phyloP scores from a whole-genome alignment of 805 yeast genomes.

The Sugiyamaella chiloensis region DNA sequence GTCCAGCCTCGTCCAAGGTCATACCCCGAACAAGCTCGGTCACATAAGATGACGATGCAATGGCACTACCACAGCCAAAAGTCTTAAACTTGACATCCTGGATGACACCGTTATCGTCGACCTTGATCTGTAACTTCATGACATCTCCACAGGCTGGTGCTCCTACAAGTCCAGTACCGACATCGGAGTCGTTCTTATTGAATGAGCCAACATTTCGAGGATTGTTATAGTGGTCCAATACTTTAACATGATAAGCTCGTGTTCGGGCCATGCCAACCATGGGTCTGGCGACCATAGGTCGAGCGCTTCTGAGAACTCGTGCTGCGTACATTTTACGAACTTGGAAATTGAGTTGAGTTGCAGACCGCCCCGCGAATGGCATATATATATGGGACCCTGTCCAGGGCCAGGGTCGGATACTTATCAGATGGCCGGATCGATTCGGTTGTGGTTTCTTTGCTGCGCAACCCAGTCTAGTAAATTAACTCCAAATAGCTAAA shows the following conservation, averaged over 20 bases:
- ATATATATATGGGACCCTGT: background rate
- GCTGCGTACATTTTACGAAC: conserved; percentile 3
- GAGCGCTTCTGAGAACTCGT: background rate
- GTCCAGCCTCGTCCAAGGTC: conserved; percentile 88
- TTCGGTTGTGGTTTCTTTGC: no score
- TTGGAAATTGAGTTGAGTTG: no score
- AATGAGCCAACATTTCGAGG: conserved; percentile 96
- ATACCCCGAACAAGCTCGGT: conserved; percentile 95
- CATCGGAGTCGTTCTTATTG: conserved; percentile 69
- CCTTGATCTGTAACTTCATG: conserved; percentile 94
- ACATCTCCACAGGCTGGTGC: conserved; percentile 99
- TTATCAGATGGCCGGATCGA: conserved; percentile 6
- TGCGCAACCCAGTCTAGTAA: no score
- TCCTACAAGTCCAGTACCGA: conserved; percentile 97
- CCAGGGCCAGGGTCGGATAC: background rate
- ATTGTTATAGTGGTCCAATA: conserved; percentile 92
- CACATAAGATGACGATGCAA: conserved; percentile 92
- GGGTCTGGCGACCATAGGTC: background rate
- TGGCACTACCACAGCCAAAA: conserved; percentile 98
- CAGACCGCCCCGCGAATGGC: background rate
- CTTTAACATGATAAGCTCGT: conserved; percentile 77
- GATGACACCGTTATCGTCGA: conserved; percentile 85
- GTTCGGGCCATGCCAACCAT: conserved; percentile 3
- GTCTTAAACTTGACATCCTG: conserved; percentile 97
- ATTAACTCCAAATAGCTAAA: no score